These are phyloP conservation scores for Auricularia sp. DNA, from an alignment of 768 basidiomycete genomes.

Conservation along the genomic window DNA sequence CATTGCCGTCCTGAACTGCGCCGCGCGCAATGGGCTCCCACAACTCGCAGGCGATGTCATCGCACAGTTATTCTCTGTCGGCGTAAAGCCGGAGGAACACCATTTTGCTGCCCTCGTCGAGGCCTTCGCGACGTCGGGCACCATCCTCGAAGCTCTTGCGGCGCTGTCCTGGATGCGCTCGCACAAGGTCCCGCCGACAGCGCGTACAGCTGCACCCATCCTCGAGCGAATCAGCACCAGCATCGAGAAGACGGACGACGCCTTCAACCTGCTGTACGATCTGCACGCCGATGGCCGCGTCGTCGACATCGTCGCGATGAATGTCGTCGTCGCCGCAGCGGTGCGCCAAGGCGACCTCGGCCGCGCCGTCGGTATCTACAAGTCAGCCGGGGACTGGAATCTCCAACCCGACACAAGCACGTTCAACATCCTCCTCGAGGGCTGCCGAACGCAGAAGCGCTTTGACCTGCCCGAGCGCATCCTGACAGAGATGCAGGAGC, in stretches of 20 bases:
- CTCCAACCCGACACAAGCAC: slow-evolving; percentile 51
- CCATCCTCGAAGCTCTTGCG: slow-evolving; percentile 53
- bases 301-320: slow-evolving; percentile 51
- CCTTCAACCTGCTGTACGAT: slow-evolving; percentile 55
- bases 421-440: slow-evolving; percentile 59
- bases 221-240: slow-evolving; percentile 34
- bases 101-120: slow-evolving; percentile 74
- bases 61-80: slow-evolving; percentile 38
- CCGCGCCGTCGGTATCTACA: slow-evolving; percentile 70
- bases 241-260: slow-evolving; percentile 44
- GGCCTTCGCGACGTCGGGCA: slow-evolving; percentile 48
- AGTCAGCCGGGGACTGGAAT: slow-evolving; percentile 43
- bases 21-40: slow-evolving; percentile 61
- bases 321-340: slow-evolving; percentile 56
- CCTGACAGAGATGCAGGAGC: slow-evolving; percentile 53
- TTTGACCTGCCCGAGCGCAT: slow-evolving; percentile 59
- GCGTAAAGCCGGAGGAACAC: slow-evolving; percentile 47
- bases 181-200: slow-evolving; percentile 37
- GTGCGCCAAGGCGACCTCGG: slow-evolving; percentile 54
- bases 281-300: slow-evolving; percentile 41
- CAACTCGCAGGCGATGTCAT: slow-evolving; percentile 60
- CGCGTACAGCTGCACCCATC: slow-evolving; percentile 46
- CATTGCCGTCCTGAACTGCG: slow-evolving; percentile 57
- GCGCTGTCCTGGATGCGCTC: slow-evolving; percentile 51
- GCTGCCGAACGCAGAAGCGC: slow-evolving; percentile 48